These are phyloP conservation scores for Picea abies DNA, from an alignment of 83 land plant genomes.

Conservation along the genomic window DNA sequence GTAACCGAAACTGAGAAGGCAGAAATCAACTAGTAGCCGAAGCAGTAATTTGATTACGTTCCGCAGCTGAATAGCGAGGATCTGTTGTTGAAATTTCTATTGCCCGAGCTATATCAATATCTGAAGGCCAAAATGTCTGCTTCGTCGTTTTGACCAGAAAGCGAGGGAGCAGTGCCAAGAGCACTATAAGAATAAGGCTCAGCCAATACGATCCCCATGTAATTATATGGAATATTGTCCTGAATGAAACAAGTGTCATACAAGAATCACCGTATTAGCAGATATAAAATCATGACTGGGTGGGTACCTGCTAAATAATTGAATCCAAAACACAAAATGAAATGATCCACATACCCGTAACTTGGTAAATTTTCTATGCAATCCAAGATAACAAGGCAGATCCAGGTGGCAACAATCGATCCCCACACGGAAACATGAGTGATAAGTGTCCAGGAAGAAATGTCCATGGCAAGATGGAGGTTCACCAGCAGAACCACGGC, in stretches of 20 bases:
- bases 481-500: slow-evolving; percentile 88
- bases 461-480: slow-evolving; percentile 88
- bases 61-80: slow-evolving; percentile 10
- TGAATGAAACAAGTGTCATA: slow-evolving; percentile 23
- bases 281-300: background rate
- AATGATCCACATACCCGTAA: slow-evolving; percentile 60
- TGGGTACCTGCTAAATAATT: background rate
- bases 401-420: slow-evolving; percentile 62
- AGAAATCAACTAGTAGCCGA: too few relatives aligned
- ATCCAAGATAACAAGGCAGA: slow-evolving; percentile 78
- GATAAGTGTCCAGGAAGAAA: slow-evolving; percentile 79
- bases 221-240: slow-evolving; percentile 55
- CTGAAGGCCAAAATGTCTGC: slow-evolving; percentile 51
- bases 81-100: slow-evolving; percentile 43
- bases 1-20: too few relatives aligned
- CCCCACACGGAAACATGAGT: slow-evolving; percentile 88
- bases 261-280: background rate
- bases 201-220: slow-evolving; percentile 53
- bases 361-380: slow-evolving; percentile 53
- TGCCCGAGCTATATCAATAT: slow-evolving; percentile 81
- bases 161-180: slow-evolving; percentile 66
- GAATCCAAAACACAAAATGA: background rate
- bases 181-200: slow-evolving; percentile 43
- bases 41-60: slow-evolving; percentile 23
- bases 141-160: slow-evolving; percentile 50